A percentile compares a stretch with the other conserved stretches of the same genome.
phyloP scores from a whole-genome alignment of 1,284 basidiomycete species.

The Xerocomus amazonicus region DNA sequence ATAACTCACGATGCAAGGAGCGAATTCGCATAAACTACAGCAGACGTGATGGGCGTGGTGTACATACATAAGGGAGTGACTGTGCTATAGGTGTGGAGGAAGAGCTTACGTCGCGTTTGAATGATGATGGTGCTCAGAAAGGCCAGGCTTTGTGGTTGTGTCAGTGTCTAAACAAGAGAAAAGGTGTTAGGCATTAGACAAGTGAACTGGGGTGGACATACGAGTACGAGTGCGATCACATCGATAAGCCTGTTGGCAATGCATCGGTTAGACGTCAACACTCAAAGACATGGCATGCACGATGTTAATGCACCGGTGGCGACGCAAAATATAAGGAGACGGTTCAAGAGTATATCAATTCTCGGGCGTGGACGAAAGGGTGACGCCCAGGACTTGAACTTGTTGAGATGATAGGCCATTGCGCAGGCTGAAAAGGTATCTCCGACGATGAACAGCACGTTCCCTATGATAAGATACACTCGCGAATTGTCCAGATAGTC shows the following conservation, averaged over 20 bases:
- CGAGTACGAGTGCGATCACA: constrained; percentile 27
- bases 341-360: constrained; percentile 22
- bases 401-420: constrained; percentile 26
- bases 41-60: neutral
- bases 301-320: constrained; percentile 27
- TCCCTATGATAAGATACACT: constrained; percentile 20
- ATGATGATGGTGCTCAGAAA: constrained; percentile 24
- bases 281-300: constrained; percentile 11
- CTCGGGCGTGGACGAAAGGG: constrained; percentile 7
- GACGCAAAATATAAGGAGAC: constrained; percentile 25
- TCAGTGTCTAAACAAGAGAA: constrained; percentile 12
- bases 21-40: constrained; percentile 28
- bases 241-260: constrained; percentile 23
- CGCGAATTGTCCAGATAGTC: constrained; percentile 8
- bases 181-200: neutral
- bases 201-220: constrained; percentile 6
- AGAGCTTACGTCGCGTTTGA: constrained; percentile 29
- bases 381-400: constrained; percentile 8
- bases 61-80: too few relatives aligned
- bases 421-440: constrained; percentile 21
- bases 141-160: constrained; percentile 16
- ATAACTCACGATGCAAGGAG: constrained; percentile 28
- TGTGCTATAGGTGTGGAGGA: neutral
- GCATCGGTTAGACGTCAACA: neutral
- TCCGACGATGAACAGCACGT: constrained; percentile 24